phyloP scores from a whole-genome alignment of 805 yeast genomes.

The Schwanniomyces polymorphus region DNA sequence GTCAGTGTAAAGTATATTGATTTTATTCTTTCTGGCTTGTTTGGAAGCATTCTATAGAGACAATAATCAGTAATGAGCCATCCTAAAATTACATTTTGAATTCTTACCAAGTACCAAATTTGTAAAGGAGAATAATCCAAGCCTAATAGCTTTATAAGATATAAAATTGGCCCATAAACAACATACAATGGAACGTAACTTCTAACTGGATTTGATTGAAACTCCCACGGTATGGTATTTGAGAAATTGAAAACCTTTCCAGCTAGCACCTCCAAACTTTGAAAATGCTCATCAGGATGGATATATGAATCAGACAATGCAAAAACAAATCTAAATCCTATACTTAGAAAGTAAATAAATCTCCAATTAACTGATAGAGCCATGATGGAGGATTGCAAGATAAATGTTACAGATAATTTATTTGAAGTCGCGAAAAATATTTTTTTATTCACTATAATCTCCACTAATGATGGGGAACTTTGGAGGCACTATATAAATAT shows the following conservation, averaged over 20 bases:
- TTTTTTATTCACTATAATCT: not conserved
- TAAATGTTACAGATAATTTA: not conserved
- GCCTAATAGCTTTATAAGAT: conserved; percentile 26
- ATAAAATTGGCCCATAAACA: conserved; percentile 66
- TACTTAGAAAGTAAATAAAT: conserved; percentile 40
- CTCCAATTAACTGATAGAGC: conserved; percentile 42
- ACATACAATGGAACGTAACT: conserved; percentile 69
- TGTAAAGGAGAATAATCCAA: conserved; percentile 45
- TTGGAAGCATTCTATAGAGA: conserved; percentile 47
- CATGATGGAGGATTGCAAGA: not conserved
- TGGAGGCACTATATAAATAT: not conserved
- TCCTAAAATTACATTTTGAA: conserved; percentile 42
- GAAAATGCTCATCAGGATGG: conserved; percentile 98
- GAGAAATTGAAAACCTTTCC: conserved; percentile 43
- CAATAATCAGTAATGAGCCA: conserved; percentile 41
- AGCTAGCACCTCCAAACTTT: conserved; percentile 75
- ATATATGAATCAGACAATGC: conserved; percentile 78
- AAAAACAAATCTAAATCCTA: conserved; percentile 52
- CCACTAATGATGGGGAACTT: not conserved
- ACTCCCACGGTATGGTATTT: conserved; percentile 81
- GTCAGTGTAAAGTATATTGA: conserved; percentile 52
- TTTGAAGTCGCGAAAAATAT: not conserved
- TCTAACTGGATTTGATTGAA: conserved; percentile 58
- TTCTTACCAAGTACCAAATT: conserved; percentile 53
- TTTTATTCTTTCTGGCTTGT: conserved; percentile 49